Conservation (phyloP, 495 filamentous ascomycete species). For the Penicillium parvum region DNA sequence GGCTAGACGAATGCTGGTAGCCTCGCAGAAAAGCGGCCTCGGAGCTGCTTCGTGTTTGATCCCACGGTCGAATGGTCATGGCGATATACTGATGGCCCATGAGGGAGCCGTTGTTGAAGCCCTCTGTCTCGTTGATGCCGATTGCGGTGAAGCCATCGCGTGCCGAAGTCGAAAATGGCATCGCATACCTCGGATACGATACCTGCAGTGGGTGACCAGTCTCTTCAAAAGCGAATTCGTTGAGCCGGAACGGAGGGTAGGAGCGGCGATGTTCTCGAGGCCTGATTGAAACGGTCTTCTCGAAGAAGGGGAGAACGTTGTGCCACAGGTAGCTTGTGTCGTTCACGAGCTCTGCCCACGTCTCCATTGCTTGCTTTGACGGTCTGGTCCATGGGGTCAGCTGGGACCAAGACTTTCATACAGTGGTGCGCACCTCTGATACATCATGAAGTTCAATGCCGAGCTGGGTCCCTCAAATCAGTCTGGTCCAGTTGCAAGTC, state of each 20-base stretch:
- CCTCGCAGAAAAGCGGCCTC: conserved; percentile 32
- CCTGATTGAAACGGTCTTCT: conserved; percentile 32
- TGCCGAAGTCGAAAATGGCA: conserved; percentile 22
- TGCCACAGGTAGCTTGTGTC: conserved; percentile 41
- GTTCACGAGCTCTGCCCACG: conserved; percentile 44
- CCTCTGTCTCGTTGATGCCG: conserved; percentile 23
- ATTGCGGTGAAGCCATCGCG: conserved; percentile 17
- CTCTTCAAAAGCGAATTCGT: conserved; percentile 21
- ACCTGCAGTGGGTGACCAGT: conserved; percentile 31
- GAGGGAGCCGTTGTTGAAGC: conserved; percentile 30
- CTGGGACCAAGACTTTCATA: not conserved
- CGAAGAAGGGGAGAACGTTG: conserved; percentile 41
- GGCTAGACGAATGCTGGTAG: conserved; percentile 1
- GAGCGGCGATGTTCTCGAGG: conserved; percentile 14
- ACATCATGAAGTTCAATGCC: conserved; percentile 34
- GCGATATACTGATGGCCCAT: conserved; percentile 35
- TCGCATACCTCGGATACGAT: conserved; percentile 26
- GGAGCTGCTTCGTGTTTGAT: conserved; percentile 35
- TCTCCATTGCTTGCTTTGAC: conserved; percentile 33
- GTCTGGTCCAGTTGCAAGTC: not conserved
- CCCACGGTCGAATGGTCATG: conserved; percentile 30
- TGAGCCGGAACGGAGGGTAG: conserved; percentile 20
- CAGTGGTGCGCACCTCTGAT: conserved; percentile 24
- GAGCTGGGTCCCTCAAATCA: conserved; percentile 16
- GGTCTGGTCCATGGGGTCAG: conserved; percentile 23